phyloP scores from a whole-genome alignment of 2,329 filamentous ascomycete genomes.

The Eurotiales sp. region DNA sequence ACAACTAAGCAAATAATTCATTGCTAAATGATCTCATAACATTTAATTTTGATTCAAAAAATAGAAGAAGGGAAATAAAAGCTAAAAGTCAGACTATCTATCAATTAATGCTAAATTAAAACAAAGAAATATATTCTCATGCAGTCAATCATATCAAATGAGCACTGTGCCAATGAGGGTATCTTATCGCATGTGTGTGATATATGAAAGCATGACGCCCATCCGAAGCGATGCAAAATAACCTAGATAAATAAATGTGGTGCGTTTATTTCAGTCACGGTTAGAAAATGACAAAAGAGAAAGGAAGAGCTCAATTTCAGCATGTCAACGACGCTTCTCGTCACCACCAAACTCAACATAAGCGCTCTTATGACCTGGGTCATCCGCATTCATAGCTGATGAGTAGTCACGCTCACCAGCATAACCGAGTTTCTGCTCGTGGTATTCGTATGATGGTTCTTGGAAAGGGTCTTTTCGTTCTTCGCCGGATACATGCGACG shows the following conservation, averaged over 20 bases:
- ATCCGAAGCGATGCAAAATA: conserved; percentile 4
- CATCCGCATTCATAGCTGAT: conserved; percentile 19
- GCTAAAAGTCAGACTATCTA: not conserved
- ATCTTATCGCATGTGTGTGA: conserved; percentile 2
- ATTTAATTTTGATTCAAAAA: too few relatives aligned
- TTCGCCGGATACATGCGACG: not conserved
- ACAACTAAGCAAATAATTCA: too few relatives aligned
- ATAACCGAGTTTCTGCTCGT: conserved; percentile 43
- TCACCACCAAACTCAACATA: conserved; percentile 36
- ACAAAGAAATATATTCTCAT: conserved; percentile 1
- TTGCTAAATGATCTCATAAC: too few relatives aligned
- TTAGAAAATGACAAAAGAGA: not conserved
- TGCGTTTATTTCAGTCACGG: not conserved
- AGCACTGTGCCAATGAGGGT: conserved; percentile 5
- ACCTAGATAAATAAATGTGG: not conserved
- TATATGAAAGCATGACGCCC: conserved; percentile 1
- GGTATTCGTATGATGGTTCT: conserved; percentile 25
- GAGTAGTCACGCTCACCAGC: conserved; percentile 36
- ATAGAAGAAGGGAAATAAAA: not conserved
- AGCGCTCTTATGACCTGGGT: conserved; percentile 30
- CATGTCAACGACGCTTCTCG: conserved; percentile 23
- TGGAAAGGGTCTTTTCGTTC: conserved; percentile 1
- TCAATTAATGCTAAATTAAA: conserved; percentile 5
- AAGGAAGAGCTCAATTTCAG: too few relatives aligned
- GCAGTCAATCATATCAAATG: conserved; percentile 12